Conservation (phyloP, 2,329 filamentous ascomycete genomes). For the Fusarium bulbicola region DNA sequence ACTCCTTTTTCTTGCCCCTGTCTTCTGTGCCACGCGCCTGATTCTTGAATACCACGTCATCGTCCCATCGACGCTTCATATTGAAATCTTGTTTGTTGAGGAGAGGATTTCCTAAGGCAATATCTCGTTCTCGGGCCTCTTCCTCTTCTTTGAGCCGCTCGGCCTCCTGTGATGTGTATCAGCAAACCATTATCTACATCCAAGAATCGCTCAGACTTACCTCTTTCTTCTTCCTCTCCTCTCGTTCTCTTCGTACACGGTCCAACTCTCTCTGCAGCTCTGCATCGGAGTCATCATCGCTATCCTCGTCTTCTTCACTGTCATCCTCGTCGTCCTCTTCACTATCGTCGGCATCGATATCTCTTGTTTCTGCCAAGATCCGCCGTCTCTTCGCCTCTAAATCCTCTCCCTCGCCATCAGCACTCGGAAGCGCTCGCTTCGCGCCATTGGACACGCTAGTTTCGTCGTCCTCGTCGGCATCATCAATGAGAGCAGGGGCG, state of each 20-base stretch:
- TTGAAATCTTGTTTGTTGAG: conserved; percentile 90
- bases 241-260: conserved; percentile 85
- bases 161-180: conserved; percentile 66
- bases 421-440: conserved; percentile 65
- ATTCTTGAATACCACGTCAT: conserved; percentile 99
- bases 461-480: conserved; percentile 60
- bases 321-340: conserved; percentile 69
- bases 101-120: conserved; percentile 90
- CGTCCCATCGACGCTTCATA: conserved; percentile 94
- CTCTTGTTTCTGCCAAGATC: conserved; percentile 86
- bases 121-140: conserved; percentile 85
- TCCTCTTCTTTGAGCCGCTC: conserved; percentile 83
- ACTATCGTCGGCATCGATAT: conserved; percentile 80
- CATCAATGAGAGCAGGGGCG: conserved; percentile 54
- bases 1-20: conserved; percentile 87
- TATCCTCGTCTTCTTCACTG: conserved; percentile 56
- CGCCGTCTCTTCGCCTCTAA: conserved; percentile 83
- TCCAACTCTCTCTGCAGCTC: conserved; percentile 93
- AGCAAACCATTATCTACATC: background rate
- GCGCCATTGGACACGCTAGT: conserved; percentile 49
- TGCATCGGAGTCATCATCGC: conserved; percentile 69
- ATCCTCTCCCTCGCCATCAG: conserved; percentile 61
- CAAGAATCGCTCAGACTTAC: conserved; percentile 25
- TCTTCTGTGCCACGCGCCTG: conserved; percentile 95
- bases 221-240: conserved; percentile 54